phyloP scores from a whole-genome alignment of 2,329 filamentous ascomycete genomes.

The Aspergillus sergii region DNA sequence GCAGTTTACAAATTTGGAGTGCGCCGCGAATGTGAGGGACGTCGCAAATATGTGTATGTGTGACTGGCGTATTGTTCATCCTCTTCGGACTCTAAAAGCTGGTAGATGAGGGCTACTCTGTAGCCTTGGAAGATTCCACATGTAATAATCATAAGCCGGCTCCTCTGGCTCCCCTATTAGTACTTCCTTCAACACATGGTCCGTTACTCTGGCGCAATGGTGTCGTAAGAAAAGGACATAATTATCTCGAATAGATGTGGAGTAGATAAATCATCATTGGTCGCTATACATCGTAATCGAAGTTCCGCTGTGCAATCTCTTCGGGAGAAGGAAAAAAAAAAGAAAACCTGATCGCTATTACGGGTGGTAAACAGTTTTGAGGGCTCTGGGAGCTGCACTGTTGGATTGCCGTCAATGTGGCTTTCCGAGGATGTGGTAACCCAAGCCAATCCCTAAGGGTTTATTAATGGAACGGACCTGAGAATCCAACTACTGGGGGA shows the following conservation, averaged over 20 bases:
- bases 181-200: slow-evolving; percentile 8
- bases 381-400: neutral
- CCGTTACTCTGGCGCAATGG: slow-evolving; percentile 2
- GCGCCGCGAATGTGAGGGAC: neutral
- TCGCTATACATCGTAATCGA: neutral
- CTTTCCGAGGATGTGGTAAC: neutral
- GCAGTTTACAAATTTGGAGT: neutral
- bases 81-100: neutral
- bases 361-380: neutral
- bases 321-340: neutral
- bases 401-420: neutral
- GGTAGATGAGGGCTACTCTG: neutral
- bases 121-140: neutral
- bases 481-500: neutral
- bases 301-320: neutral
- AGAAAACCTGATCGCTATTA: neutral
- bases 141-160: neutral
- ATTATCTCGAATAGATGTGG: neutral
- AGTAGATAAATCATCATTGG: neutral
- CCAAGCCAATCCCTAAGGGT: neutral
- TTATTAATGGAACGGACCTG: neutral
- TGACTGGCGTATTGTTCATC: neutral
- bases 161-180: slow-evolving; percentile 6
- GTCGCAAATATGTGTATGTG: neutral
- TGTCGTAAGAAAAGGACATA: slow-evolving; percentile 4